Evolutionary conservation across 148 eudicot species (phyloP).

Genomic region (Chenopodium quinoa): DNA sequence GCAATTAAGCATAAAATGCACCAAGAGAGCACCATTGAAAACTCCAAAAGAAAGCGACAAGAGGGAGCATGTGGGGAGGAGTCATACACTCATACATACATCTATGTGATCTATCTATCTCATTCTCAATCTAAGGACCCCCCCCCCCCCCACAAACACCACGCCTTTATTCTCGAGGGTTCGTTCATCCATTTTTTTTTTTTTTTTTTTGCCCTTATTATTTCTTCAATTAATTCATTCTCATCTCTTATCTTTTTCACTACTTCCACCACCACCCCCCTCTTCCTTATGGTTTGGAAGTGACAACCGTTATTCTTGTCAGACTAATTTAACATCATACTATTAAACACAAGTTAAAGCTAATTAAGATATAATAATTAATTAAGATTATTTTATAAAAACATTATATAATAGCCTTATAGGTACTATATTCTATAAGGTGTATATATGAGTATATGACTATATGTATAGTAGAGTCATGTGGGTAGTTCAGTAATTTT

Average conservation of each 20-base stretch:
- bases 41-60: slow-evolving; percentile 48
- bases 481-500: slow-evolving; percentile 30
- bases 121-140: slow-evolving; percentile 10
- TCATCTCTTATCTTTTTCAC: slow-evolving; percentile 9
- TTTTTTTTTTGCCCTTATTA: not conserved
- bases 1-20: not conserved
- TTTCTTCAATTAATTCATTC: not conserved
- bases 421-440: not conserved
- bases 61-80: slow-evolving; percentile 41
- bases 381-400: not conserved
- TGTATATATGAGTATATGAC: not conserved
- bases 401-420: not conserved
- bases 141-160: slow-evolving; percentile 14
- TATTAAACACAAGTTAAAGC: no score
- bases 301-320: slow-evolving; percentile 20
- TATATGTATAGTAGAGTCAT: slow-evolving; percentile 22
- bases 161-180: slow-evolving; percentile 39
- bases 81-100: slow-evolving; percentile 12
- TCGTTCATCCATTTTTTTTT: not conserved
- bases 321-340: not conserved
- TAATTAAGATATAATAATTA: no score
- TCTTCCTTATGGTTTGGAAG: slow-evolving; percentile 21
- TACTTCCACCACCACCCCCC: not conserved
- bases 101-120: not conserved
- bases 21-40: slow-evolving; percentile 18